Evolutionary conservation across 1,139 yeast species (phyloP).

Genomic region (Nakaseomyces uthaithaninus): DNA sequence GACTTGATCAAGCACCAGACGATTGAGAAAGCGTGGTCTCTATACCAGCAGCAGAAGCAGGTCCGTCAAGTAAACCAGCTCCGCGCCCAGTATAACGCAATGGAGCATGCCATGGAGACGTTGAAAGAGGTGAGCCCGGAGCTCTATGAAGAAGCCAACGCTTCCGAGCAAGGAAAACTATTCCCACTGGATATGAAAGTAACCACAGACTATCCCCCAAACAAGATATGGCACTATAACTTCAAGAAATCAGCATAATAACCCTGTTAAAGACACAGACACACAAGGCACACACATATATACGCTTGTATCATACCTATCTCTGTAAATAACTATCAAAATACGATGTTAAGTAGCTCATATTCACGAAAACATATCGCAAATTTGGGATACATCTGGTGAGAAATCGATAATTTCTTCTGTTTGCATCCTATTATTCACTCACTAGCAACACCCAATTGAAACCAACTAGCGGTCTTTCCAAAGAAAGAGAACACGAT

Average conservation of each 20-base stretch:
- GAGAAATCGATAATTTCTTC: too few relatives aligned
- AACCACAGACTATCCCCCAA: conserved; percentile 91
- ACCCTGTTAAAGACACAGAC: too few relatives aligned
- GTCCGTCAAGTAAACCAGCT: conserved; percentile 41
- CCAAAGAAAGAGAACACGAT: too few relatives aligned
- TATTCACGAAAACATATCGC: too few relatives aligned
- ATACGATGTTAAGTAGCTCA: too few relatives aligned
- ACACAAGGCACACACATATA: too few relatives aligned
- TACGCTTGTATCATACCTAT: too few relatives aligned
- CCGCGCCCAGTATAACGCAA: conserved; percentile 55
- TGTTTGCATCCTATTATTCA: too few relatives aligned
- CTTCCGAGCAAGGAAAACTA: conserved; percentile 34
- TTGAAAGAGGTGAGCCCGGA: conserved; percentile 39
- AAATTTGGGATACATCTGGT: too few relatives aligned
- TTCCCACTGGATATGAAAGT: conserved; percentile 75
- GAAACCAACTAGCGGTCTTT: too few relatives aligned
- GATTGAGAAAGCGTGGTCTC: conserved; percentile 76
- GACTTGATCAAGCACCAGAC: conserved; percentile 81
- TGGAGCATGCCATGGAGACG: conserved; percentile 66
- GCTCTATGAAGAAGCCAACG: conserved; percentile 34
- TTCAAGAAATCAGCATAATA: conserved; percentile 25
- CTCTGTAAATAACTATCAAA: too few relatives aligned
- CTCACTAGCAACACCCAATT: too few relatives aligned
- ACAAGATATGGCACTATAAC: conserved; percentile 69
- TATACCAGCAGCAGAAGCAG: conserved; percentile 46